A percentile compares a stretch with the other conserved stretches of the same genome.
Conservation (phyloP, 352 stramenopile genomes). For the Globisporangium nunn region DNA sequence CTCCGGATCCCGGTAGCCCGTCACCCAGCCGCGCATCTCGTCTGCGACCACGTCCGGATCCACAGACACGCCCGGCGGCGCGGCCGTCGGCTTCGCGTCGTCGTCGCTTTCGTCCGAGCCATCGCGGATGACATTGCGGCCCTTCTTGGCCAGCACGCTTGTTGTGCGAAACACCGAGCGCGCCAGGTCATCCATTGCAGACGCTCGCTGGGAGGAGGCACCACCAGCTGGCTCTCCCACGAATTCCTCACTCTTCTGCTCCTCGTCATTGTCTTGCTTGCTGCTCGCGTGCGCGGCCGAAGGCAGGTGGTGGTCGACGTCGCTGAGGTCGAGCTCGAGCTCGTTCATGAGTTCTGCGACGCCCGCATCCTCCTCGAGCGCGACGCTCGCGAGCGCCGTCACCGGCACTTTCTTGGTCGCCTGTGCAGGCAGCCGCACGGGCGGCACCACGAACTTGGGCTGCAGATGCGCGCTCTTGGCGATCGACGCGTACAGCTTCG, state of each 20-base stretch:
- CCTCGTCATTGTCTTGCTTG: conserved; percentile 10
- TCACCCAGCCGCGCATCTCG: conserved; percentile 60
- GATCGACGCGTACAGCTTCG: conserved; percentile 12
- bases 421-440: background rate
- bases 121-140: background rate
- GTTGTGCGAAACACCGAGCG: conserved; percentile 1
- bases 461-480: conserved; percentile 5
- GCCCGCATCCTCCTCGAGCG: conserved; percentile 27
- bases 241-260: conserved; percentile 44
- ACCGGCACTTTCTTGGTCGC: background rate
- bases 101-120: background rate
- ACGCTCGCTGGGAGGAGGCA: background rate
- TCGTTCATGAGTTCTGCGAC: conserved; percentile 48
- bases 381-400: background rate
- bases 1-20: conserved; percentile 39
- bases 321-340: conserved; percentile 33
- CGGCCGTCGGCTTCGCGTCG: background rate
- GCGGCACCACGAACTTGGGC: conserved; percentile 6
- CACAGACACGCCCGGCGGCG: background rate
- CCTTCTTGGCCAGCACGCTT: background rate
- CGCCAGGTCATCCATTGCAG: conserved; percentile 6
- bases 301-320: conserved; percentile 10
- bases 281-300: conserved; percentile 4
- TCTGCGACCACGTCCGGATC: conserved; percentile 18
- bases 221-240: background rate